These are phyloP conservation scores for Penicillium crustosum DNA, from an alignment of 2,329 filamentous ascomycete genomes.

Conservation along the genomic window DNA sequence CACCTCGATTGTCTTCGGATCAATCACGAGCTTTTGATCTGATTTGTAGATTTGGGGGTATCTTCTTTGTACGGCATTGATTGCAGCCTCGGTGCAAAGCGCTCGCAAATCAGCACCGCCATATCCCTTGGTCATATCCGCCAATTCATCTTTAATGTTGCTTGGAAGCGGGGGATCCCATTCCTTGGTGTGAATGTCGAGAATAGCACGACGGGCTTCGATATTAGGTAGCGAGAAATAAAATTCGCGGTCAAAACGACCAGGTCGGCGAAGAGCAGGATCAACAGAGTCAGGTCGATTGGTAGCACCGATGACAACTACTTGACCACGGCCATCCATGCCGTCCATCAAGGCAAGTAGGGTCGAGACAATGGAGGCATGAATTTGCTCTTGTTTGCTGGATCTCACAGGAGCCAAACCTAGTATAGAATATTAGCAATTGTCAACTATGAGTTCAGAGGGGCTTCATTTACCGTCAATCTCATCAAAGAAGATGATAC, in stretches of 20 bases:
- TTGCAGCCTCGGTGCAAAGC: conserved; percentile 89
- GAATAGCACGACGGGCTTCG: conserved; percentile 76
- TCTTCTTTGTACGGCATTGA: conserved; percentile 92
- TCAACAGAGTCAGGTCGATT: conserved; percentile 97
- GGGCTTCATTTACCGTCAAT: conserved; percentile 69
- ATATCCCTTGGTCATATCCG: conserved; percentile 87
- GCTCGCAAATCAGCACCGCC: conserved; percentile 93
- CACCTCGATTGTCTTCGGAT: conserved; percentile 79
- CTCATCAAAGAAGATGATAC: conserved; percentile 99
- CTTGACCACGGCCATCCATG: conserved; percentile 96
- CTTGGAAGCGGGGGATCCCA: conserved; percentile 78
- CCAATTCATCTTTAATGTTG: conserved; percentile 78
- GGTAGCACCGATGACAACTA: conserved; percentile 98
- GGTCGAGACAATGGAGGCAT: conserved; percentile 94
- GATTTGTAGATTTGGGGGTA: conserved; percentile 96
- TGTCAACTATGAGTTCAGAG: background rate
- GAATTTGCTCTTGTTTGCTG: conserved; percentile 98
- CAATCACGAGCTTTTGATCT: conserved; percentile 83
- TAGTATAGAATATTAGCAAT: conserved; percentile 24
- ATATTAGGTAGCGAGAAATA: conserved; percentile 91
- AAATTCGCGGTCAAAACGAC: conserved; percentile 95
- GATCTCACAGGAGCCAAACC: conserved; percentile 86
- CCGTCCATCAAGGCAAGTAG: conserved; percentile 94
- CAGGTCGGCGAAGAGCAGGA: conserved; percentile 87
- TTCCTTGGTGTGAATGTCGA: conserved; percentile 92